Percentiles rank a stretch among this genome's conserved stretches.
These are phyloP conservation scores for Anthracocystis setariae DNA, from an alignment of 1,284 basidiomycete genomes.

Conservation along the genomic window DNA sequence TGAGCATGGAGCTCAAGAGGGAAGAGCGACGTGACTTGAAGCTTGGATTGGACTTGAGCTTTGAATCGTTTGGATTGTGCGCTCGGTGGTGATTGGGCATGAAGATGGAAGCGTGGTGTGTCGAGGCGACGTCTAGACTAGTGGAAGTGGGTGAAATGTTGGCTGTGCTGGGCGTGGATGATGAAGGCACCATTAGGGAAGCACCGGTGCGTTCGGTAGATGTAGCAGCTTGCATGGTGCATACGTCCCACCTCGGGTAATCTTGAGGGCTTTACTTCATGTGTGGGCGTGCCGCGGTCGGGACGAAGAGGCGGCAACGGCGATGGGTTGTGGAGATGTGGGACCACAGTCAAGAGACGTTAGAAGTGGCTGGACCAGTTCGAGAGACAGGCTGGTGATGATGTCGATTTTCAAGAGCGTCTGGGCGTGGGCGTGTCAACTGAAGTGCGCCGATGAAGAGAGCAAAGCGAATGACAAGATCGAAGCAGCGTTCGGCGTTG, in stretches of 20 bases:
- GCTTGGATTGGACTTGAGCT: slow-evolving; percentile 32
- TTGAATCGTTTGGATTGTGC: slow-evolving; percentile 44
- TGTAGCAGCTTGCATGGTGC: slow-evolving; percentile 12
- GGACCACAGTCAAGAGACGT: too few species aligned
- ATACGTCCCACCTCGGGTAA: slow-evolving; percentile 3
- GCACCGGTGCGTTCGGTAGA: background rate
- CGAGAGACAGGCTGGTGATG: too few species aligned
- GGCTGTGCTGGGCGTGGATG: background rate
- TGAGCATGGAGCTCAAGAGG: slow-evolving; percentile 36
- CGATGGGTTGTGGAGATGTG: background rate
- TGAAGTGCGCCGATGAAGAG: too few species aligned
- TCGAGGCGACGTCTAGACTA: background rate
- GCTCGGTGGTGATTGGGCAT: slow-evolving; percentile 47
- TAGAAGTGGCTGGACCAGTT: too few species aligned
- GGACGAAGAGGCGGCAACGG: background rate
- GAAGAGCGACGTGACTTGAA: slow-evolving; percentile 39
- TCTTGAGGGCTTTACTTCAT: slow-evolving; percentile 7
- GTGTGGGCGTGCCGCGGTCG: background rate
- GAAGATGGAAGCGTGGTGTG: slow-evolving; percentile 14
- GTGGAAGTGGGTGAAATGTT: background rate
- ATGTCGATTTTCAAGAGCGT: too few species aligned
- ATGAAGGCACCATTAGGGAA: background rate
- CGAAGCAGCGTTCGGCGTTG: too few species aligned
- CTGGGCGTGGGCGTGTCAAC: too few species aligned
- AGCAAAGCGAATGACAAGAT: too few species aligned